Evolutionary conservation across 2,329 filamentous ascomycete species (phyloP), one percentile per base, ranked within the genome.

Genomic region (Incumbomyces lentus): DNA sequence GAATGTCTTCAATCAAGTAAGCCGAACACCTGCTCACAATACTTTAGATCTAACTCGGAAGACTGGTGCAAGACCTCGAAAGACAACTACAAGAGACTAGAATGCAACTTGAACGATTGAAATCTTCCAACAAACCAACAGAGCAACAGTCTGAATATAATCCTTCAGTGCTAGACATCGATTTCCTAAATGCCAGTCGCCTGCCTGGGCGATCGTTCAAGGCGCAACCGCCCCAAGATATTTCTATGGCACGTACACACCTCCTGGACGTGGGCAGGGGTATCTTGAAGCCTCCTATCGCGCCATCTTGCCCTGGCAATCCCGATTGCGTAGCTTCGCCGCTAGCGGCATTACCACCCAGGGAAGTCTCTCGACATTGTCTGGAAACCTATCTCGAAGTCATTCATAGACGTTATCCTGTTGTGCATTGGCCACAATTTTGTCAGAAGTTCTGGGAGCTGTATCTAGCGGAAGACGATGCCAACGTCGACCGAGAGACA

Each of bases 1-100:
- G 92, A 52, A 98, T 98, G 92, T 96, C 92, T 14, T 96, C 90
- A 1, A 96, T 96, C 68, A 98, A 96, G 77, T 79, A 65, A 59
- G 73, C 66, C 32, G 4, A n/a, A 31, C 35, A 18, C 17, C 18
- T 13, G 11, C 19, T 13, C 12, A 32, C 4, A 11, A 26, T 13
- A 4, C 8, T n/a, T 10, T 29, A 6, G 17, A 52, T 56, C 53
- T 54, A 43, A 52, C 33, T 16, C 44, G 17, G 46, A 38, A 78
- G 75, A 63, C 92, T 95, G 71, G 86, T 96, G 11, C 92, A 96
- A 66, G 92, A 98, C 63, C 73, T 98, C 19, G 90, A 96, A 67
- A 92, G 87, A 65, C 89, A 95, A 65, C 78, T 95, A 59, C 78
- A 84, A 39, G 76, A 82, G 44, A 75, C 92, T 34, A 85, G 82